These are phyloP conservation scores for Bipolaris zeicola DNA, from an alignment of 2,329 filamentous ascomycete species.

Conservation along the genomic window DNA sequence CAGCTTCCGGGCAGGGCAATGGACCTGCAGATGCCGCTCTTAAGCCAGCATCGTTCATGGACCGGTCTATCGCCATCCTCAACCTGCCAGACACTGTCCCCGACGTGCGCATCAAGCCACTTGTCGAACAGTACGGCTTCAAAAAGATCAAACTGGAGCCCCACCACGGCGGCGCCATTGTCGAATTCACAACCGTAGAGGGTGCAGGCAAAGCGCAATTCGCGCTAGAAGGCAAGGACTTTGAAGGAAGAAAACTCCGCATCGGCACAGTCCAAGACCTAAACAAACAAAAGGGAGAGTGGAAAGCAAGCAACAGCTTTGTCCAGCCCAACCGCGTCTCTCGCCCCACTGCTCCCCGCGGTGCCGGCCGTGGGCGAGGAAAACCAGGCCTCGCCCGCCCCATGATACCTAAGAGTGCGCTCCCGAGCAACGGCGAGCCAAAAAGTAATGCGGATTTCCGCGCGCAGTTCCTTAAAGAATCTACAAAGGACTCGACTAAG, in stretches of 20 bases:
- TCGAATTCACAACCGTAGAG: constrained; percentile 76
- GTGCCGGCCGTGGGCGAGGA: constrained; percentile 36
- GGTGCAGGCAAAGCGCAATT: constrained; percentile 73
- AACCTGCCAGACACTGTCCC: constrained; percentile 92
- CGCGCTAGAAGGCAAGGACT: constrained; percentile 49
- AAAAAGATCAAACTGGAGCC: constrained; percentile 80
- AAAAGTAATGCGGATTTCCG: constrained; percentile 66
- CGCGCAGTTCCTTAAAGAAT: constrained; percentile 56
- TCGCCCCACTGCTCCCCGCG: constrained; percentile 31
- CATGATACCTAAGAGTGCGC: constrained; percentile 28
- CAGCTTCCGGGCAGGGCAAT: constrained; percentile 22
- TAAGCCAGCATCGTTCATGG: constrained; percentile 41
- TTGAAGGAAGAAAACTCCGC: constrained; percentile 47
- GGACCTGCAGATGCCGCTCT: constrained; percentile 31
- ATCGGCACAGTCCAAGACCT: constrained; percentile 60
- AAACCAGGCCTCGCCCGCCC: constrained; percentile 36
- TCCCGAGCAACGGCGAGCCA: constrained; percentile 24
- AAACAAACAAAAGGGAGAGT: constrained; percentile 46
- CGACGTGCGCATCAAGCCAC: constrained; percentile 75
- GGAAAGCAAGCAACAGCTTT: constrained; percentile 46
- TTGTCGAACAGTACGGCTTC: constrained; percentile 75
- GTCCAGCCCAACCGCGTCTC: constrained; percentile 36
- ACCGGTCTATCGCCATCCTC: constrained; percentile 79
- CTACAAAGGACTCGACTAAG: constrained; percentile 23
- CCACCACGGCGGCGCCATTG: constrained; percentile 80